These are phyloP conservation scores for Debaryomyces udenii DNA, from an alignment of 1,139 yeast species.

Conservation along the genomic window DNA sequence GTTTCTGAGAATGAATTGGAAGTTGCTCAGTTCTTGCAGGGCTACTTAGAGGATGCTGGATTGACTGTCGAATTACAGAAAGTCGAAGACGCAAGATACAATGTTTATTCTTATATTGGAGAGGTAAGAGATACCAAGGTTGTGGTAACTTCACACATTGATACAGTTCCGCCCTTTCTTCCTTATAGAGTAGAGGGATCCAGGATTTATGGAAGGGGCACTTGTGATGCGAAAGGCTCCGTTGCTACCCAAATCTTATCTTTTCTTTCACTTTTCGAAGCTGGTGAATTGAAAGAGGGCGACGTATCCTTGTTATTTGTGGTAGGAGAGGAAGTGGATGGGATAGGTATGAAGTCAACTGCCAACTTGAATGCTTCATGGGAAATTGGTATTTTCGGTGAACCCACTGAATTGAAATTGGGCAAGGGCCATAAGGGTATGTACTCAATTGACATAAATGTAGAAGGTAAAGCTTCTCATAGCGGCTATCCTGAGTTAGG, in stretches of 20 bases:
- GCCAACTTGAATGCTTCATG: slow-evolving; percentile 48
- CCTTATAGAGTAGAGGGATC: slow-evolving; percentile 54
- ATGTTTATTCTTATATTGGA: slow-evolving; percentile 63
- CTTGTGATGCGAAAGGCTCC: slow-evolving; percentile 70
- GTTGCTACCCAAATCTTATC: slow-evolving; percentile 66
- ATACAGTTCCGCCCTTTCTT: slow-evolving; percentile 71
- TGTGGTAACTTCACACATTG: slow-evolving; percentile 66
- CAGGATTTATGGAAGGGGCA: slow-evolving; percentile 63
- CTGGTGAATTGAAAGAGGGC: slow-evolving; percentile 47
- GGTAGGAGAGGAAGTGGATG: slow-evolving; percentile 70
- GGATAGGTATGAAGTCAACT: slow-evolving; percentile 60
- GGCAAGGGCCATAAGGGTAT: slow-evolving; percentile 74
- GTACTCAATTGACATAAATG: slow-evolving; percentile 43
- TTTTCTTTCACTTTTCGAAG: slow-evolving; percentile 43
- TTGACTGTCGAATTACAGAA: slow-evolving; percentile 53
- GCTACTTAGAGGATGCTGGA: slow-evolving; percentile 44
- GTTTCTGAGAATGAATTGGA: slow-evolving; percentile 35
- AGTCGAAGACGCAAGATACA: slow-evolving; percentile 42
- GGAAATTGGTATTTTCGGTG: slow-evolving; percentile 71
- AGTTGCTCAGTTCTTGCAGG: slow-evolving; percentile 34
- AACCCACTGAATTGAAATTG: slow-evolving; percentile 70
- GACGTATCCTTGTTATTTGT: slow-evolving; percentile 65
- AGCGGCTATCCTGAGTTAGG: slow-evolving; percentile 76
- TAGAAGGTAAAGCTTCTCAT: slow-evolving; percentile 63
- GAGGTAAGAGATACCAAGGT: slow-evolving; percentile 47